A percentile compares a stretch with the other conserved stretches of the same genome.
Evolutionary conservation across 1,284 basidiomycete species (phyloP).

Genomic region (Taiwanofungus camphoratus): DNA sequence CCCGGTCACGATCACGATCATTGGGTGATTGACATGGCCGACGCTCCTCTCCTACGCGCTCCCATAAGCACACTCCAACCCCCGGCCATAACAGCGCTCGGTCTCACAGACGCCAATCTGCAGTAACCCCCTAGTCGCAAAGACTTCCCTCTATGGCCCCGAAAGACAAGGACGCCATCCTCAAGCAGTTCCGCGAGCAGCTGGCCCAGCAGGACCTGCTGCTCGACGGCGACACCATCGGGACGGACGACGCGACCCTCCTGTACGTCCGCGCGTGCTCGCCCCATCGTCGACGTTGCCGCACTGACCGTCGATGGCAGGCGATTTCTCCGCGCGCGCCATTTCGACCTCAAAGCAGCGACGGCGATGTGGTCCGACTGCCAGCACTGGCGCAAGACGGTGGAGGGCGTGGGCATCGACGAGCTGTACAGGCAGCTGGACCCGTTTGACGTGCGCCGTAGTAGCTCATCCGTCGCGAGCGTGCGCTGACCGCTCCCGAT

Average conservation of each 20-base stretch:
- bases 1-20: no score
- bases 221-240: slow-evolving; percentile 56
- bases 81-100: no score
- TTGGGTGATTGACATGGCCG: no score
- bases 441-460: slow-evolving; percentile 50
- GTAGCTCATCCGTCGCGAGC: not conserved
- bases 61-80: no score
- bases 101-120: not conserved
- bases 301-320: slow-evolving; percentile 28
- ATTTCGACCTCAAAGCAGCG: slow-evolving; percentile 47
- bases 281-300: not conserved
- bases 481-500: slow-evolving; percentile 1
- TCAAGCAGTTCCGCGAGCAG: slow-evolving; percentile 40
- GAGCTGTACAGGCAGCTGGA: slow-evolving; percentile 49
- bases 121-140: not conserved
- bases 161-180: slow-evolving; percentile 14
- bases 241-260: slow-evolving; percentile 58
- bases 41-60: no score
- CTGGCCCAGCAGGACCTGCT: slow-evolving; percentile 47
- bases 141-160: no score
- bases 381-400: slow-evolving; percentile 53
- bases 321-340: slow-evolving; percentile 63
- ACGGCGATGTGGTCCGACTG: slow-evolving; percentile 56
- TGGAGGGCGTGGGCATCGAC: slow-evolving; percentile 53
- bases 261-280: slow-evolving; percentile 27